Percentiles rank a stretch among this genome's conserved stretches.
Evolutionary conservation across 2,329 filamentous ascomycete species (phyloP).

Genomic region (Helicocarpus griseus): DNA sequence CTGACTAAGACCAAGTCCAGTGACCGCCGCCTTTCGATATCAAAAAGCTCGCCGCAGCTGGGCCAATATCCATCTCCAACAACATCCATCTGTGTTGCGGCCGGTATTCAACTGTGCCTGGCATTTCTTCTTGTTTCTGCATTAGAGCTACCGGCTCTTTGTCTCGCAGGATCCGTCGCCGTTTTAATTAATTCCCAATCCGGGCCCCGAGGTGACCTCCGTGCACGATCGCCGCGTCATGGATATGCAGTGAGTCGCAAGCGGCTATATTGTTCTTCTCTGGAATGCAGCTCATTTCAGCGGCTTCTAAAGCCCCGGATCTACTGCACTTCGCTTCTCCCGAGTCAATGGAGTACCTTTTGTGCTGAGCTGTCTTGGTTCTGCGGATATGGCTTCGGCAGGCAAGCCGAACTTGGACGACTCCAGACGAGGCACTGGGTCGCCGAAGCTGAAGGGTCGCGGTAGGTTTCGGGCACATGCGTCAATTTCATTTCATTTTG

Average conservation of each 20-base stretch:
- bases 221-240: not conserved
- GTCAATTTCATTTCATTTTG: not conserved
- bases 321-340: slow-evolving; percentile 18
- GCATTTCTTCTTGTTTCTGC: not conserved
- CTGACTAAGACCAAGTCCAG: not conserved
- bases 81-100: not conserved
- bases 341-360: slow-evolving; percentile 32
- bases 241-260: slow-evolving; percentile 1
- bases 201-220: not conserved
- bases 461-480: slow-evolving; percentile 26
- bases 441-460: slow-evolving; percentile 40
- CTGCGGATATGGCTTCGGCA: slow-evolving; percentile 35
- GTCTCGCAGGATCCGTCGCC: not conserved
- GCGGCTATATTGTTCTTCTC: not conserved
- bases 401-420: slow-evolving; percentile 36
- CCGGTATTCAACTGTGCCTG: not conserved
- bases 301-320: slow-evolving; percentile 15
- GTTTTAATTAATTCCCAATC: not conserved
- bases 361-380: slow-evolving; percentile 27
- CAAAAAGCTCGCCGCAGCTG: not conserved
- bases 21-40: not conserved
- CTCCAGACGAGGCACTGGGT: slow-evolving; percentile 35
- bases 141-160: not conserved
- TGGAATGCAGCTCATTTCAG: slow-evolving; percentile 30
- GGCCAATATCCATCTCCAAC: not conserved